Evolutionary conservation across 164 flowering plant species (phyloP), one percentile per base, ranked within the genome.

Genomic region (Liquidambar formosana): DNA sequence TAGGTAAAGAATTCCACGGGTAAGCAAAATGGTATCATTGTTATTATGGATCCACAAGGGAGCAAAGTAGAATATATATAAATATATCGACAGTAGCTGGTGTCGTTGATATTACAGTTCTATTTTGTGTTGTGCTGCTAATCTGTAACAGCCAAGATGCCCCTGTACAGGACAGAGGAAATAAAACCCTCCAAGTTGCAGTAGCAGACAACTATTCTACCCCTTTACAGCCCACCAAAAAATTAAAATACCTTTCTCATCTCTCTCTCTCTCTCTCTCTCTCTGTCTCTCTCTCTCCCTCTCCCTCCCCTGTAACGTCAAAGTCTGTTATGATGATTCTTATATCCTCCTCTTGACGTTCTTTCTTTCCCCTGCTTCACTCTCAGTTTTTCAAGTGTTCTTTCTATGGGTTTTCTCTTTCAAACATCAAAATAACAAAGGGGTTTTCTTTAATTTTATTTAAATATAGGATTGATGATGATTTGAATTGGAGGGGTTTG

Each of bases 151-250:
- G 75, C 76, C 64, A 76, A 76, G 75, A 83, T 78, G 75, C 73
- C 28, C 28, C 75, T 72, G 82, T 46, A 68, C 72, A 61, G 33
- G 61, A 70, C 73, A 71, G 56, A 64, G 18, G 46, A 64, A 67
- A 64, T 49, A 28, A 71, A 48, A 21, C 47, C 63, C 63, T 38
- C 70, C 81, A 79, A 76, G 76, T 80, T 83, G 83, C 86, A 77
- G 82, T 65, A 87, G 48, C 80, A 75, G 88, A 86, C 88, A 86
- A 77, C 76, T 54, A 57, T 73, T 54, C 47, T 54, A 46, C 70
- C 75, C 76, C 84, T 79, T 84, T 84, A 77, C 89, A 81, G 82
- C 86, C 86, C 83, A 78, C 68, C 54, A 67, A 62, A 61, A 27
- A 60, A 56, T 28, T 21, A 63, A 53, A 67, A 62, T 15, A 25